These are phyloP conservation scores for Coemansia umbellata DNA, from an alignment of 192 early-diverging fungal species.

Conservation along the genomic window DNA sequence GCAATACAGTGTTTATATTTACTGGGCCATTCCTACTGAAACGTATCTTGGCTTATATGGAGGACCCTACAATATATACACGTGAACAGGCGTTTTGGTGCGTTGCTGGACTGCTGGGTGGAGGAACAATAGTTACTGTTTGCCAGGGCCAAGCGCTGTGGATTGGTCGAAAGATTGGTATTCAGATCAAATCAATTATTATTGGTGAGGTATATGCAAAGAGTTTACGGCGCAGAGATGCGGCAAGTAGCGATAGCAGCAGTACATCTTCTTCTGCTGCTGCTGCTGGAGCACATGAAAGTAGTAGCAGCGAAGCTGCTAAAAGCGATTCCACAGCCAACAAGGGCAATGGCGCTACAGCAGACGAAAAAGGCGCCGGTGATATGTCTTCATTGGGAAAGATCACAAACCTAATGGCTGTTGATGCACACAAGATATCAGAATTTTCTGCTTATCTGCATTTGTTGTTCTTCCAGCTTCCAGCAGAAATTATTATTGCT, in stretches of 20 bases:
- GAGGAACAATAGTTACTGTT: conserved; percentile 41
- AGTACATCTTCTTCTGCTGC: background rate
- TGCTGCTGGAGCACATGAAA: background rate
- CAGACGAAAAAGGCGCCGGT: conserved; percentile 28
- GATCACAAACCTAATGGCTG: conserved; percentile 68
- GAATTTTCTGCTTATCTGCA: conserved; percentile 57
- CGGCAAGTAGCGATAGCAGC: conserved; percentile 10
- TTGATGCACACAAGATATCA: conserved; percentile 64
- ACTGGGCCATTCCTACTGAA: conserved; percentile 57
- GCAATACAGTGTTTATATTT: conserved; percentile 49
- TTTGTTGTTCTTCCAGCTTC: conserved; percentile 56
- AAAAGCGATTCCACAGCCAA: background rate
- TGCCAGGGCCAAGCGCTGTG: conserved; percentile 64
- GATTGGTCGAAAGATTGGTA: conserved; percentile 65
- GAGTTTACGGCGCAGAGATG: conserved; percentile 56
- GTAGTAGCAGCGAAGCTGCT: background rate
- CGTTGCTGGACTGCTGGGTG: conserved; percentile 59
- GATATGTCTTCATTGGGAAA: conserved; percentile 53
- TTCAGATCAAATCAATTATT: conserved; percentile 62
- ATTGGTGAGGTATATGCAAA: conserved; percentile 71
- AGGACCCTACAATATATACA: conserved; percentile 51
- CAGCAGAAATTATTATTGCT: conserved; percentile 61
- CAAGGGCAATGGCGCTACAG: conserved; percentile 1
- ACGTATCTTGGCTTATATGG: conserved; percentile 58
- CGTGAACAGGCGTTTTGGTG: conserved; percentile 57